Evolutionary conservation across 306 rosid genomes (phyloP).

Genomic region (Rosa rugosa): DNA sequence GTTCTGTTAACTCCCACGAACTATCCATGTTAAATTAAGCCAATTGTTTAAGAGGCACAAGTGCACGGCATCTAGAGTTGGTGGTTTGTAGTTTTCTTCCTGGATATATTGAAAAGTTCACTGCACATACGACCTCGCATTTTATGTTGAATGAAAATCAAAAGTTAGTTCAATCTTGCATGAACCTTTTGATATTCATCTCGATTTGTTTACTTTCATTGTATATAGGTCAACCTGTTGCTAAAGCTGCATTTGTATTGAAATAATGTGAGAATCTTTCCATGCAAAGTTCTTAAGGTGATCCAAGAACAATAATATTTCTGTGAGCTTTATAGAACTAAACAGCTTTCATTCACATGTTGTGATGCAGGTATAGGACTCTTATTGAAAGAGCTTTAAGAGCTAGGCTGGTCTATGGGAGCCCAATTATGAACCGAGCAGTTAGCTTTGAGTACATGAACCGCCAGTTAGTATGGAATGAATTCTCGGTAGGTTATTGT

Average conservation of each 20-base stretch:
- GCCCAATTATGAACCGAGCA: slow-evolving; percentile 94
- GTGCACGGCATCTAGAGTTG: not conserved
- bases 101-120: not conserved
- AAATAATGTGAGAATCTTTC: slow-evolving; percentile 15
- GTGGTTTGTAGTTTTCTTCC: not conserved
- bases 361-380: slow-evolving; percentile 74
- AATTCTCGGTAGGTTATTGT: slow-evolving; percentile 72
- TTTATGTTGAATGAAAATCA: not conserved
- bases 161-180: not conserved
- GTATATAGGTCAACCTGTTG: slow-evolving; percentile 16
- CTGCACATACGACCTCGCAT: no score
- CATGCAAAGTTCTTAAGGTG: slow-evolving; percentile 17
- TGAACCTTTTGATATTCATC: slow-evolving; percentile 1
- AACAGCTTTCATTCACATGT: slow-evolving; percentile 15
- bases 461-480: slow-evolving; percentile 97
- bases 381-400: slow-evolving; percentile 87
- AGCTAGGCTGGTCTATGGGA: slow-evolving; percentile 97
- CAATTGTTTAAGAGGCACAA: not conserved
- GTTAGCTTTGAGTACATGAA: slow-evolving; percentile 99
- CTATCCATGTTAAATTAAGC: not conserved
- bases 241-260: slow-evolving; percentile 12
- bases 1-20: slow-evolving; percentile 8
- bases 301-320: not conserved
- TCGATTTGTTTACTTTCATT: slow-evolving; percentile 8
- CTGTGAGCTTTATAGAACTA: slow-evolving; percentile 20